Percentiles rank a stretch among this genome's conserved stretches.
These are phyloP conservation scores for Candida tetrigidarum DNA, from an alignment of 1,139 yeast genomes.

Conservation along the genomic window DNA sequence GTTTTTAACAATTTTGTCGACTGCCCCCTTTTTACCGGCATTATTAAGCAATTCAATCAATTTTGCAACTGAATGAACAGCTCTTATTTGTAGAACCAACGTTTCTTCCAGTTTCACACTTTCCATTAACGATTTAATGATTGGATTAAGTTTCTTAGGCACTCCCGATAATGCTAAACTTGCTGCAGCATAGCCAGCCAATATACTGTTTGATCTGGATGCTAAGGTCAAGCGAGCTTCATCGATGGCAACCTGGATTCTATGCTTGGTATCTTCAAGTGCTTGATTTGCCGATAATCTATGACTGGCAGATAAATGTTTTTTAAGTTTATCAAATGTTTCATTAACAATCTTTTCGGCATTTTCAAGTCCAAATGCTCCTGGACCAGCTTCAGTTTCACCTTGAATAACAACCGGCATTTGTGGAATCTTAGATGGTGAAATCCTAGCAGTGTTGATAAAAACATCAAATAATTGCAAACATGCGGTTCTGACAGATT, in stretches of 20 bases:
- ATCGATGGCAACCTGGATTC: constrained; percentile 66
- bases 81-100: constrained; percentile 64
- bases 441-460: constrained; percentile 72
- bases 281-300: constrained; percentile 75
- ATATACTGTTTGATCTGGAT: constrained; percentile 63
- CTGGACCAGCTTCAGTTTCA: constrained; percentile 93
- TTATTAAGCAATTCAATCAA: constrained; percentile 62
- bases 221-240: constrained; percentile 64
- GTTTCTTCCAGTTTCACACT: constrained; percentile 81
- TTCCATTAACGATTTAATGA: constrained; percentile 92
- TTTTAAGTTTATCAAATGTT: constrained; percentile 67
- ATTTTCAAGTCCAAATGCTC: constrained; percentile 80
- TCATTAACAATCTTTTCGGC: constrained; percentile 75
- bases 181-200: constrained; percentile 80
- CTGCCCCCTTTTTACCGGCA: constrained; percentile 67
- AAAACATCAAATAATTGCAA: constrained; percentile 80
- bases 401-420: constrained; percentile 93
- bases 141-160: constrained; percentile 87
- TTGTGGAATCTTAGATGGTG: constrained; percentile 79
- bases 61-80: constrained; percentile 71
- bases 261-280: constrained; percentile 77
- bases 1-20: constrained; percentile 88
- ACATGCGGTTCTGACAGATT: constrained; percentile 87
- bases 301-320: constrained; percentile 68
- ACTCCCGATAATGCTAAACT: constrained; percentile 63